Conservation (phyloP, 345 rosid genomes). For the Reutealis trisperma region DNA sequence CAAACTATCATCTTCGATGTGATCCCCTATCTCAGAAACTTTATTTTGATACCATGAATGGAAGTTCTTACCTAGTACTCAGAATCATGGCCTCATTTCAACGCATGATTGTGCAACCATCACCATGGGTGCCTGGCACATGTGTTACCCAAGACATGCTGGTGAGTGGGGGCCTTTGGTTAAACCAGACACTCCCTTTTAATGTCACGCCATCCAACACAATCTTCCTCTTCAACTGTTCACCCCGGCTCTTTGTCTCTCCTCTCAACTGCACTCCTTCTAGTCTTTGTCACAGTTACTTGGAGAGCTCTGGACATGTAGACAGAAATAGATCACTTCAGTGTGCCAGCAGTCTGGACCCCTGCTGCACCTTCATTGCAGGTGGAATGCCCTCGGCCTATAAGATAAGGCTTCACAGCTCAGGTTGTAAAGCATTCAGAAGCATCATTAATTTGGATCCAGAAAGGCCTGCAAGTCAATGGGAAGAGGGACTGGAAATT, state of each 20-base stretch:
- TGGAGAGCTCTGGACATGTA: constrained; percentile 47
- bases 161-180: constrained; percentile 49
- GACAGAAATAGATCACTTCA: constrained; percentile 35
- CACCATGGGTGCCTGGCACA: constrained; percentile 40
- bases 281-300: constrained; percentile 59
- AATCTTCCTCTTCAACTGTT: constrained; percentile 58
- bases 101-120: constrained; percentile 53
- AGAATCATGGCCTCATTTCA: constrained; percentile 37
- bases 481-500: constrained; percentile 65
- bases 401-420: constrained; percentile 59
- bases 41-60: constrained; percentile 49
- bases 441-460: constrained; percentile 55
- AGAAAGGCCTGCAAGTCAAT: constrained; percentile 35
- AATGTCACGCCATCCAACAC: constrained; percentile 63
- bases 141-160: constrained; percentile 51
- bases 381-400: constrained; percentile 75
- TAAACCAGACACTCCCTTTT: constrained; percentile 62
- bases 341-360: constrained; percentile 43
- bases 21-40: constrained; percentile 42
- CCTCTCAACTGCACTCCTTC: constrained; percentile 61
- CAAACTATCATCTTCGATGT: constrained; percentile 47
- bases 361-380: constrained; percentile 54
- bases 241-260: constrained; percentile 57
- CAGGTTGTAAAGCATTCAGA: constrained; percentile 61
- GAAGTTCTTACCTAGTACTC: constrained; percentile 54